Base-by-base conservation (phyloP, 2,329 filamentous ascomycete species). In the Alternaria burnsii region DNA sequence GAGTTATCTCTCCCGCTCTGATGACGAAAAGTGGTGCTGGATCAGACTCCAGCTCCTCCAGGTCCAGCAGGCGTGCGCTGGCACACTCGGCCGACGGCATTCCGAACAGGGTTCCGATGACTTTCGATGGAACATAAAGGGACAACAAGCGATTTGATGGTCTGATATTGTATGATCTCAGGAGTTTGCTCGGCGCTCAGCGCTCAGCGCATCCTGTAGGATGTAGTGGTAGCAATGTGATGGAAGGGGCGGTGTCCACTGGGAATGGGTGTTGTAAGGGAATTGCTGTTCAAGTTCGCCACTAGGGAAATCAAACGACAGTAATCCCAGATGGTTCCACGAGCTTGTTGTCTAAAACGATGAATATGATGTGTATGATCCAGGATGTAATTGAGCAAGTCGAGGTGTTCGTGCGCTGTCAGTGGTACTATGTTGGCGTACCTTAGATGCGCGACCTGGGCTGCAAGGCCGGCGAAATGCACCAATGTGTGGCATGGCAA, bases 21-120 rank as follows among this genome's bases (percentile, higher is more conserved):
- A 75, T 59, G 22, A 76, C 56, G 52, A 75, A 76, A 0, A 61
- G 67, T 14, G 74, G 72, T 18, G 52, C 40, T 4, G 55, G 58
- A 32, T 75, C 71, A 9, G 44, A 57, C 47, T 76, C 70, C 24
- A 75, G 54, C 10, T 57, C 43, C 7, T 72, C 72, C 18, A 73
- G 52, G 44, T 73, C 66, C 44, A 75, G 59, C 10, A 47, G 41
- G 24, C 55, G 34, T 43, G 47, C 24, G 28, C 30, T 42, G 16
- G 38, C 30, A 43, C 41, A 41, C n/a, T 55, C 54, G 22, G 44
- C 51, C 5, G 34, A 36, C 43, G 48, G 54, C 61, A 63, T 63
- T 20, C 30, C 44, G 52, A 44, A 43, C n/a, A 22, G n/a, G n/a
- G 26, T 30, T 20, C 18, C n/a, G 38, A 32, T 22, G 38, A n/a